Evolutionary conservation across 73 alveolate species (phyloP).

Genomic region (Uronychia setigera): DNA sequence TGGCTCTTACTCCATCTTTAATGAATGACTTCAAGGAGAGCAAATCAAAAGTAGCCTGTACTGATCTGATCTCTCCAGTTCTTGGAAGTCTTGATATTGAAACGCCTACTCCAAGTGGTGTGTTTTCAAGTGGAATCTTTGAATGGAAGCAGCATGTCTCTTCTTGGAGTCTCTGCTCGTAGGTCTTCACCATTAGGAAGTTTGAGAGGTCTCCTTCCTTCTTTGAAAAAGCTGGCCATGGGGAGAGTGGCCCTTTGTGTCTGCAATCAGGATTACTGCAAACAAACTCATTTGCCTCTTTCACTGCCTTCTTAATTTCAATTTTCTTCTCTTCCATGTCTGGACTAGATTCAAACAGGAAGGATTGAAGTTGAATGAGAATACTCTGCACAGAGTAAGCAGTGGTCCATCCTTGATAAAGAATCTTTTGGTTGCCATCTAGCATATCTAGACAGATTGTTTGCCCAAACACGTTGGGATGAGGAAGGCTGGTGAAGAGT

Average conservation of each 20-base stretch:
- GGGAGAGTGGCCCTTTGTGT: constrained; percentile 91
- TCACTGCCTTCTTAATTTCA: constrained; percentile 74
- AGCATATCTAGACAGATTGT: constrained; percentile 73
- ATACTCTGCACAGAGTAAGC: constrained; percentile 92
- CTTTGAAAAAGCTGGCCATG: constrained; percentile 82
- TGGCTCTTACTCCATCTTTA: constrained; percentile 87
- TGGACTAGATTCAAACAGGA: constrained; percentile 82
- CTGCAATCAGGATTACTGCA: constrained; percentile 78
- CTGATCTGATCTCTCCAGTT: constrained; percentile 92
- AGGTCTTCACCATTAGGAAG: constrained; percentile 63
- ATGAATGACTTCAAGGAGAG: constrained; percentile 93
- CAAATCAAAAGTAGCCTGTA: constrained; percentile 90
- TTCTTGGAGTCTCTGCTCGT: constrained; percentile 74
- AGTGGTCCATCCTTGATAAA: constrained; percentile 95
- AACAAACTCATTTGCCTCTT: constrained; percentile 80
- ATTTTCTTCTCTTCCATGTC: constrained; percentile 64
- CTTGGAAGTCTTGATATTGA: constrained; percentile 87
- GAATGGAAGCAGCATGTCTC: constrained; percentile 93
- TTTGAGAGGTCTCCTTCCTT: constrained; percentile 66
- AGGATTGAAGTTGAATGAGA: constrained; percentile 87
- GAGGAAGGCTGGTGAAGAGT: constrained; percentile 52
- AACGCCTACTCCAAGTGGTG: constrained; percentile 89
- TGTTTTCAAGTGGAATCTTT: constrained; percentile 67
- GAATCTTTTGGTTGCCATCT: constrained; percentile 43
- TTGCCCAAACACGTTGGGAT: constrained; percentile 73